phyloP scores from a whole-genome alignment of 495 filamentous ascomycete species.

The Cenococcum geophilum region DNA sequence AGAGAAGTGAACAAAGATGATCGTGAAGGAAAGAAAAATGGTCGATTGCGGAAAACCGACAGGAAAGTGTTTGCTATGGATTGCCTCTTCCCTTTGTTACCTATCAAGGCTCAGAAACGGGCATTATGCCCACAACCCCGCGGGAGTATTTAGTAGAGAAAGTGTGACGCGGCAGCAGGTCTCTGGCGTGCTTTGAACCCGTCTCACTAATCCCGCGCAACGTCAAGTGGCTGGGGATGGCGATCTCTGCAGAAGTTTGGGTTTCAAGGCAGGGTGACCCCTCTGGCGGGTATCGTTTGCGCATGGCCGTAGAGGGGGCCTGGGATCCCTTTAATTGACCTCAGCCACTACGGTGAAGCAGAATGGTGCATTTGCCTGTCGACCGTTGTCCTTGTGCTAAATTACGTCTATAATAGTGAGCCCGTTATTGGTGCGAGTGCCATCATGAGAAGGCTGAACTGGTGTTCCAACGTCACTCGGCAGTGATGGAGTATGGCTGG shows the following conservation, averaged over 20 bases:
- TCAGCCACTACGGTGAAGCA: background rate
- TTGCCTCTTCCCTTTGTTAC: background rate
- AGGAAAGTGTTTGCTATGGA: background rate
- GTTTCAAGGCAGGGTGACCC: background rate
- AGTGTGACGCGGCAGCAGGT: background rate
- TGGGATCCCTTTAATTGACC: background rate
- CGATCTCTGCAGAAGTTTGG: background rate
- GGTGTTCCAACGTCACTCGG: no score
- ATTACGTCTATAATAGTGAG: background rate
- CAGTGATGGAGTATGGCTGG: no score
- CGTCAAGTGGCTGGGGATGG: background rate
- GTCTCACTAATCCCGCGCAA: background rate
- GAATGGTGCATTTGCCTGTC: background rate
- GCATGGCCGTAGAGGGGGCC: background rate
- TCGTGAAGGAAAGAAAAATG: no score
- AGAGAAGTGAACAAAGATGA: no score
- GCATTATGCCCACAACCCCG: background rate
- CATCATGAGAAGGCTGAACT: no score
- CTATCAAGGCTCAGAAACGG: background rate
- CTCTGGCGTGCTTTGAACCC: background rate
- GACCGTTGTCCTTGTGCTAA: background rate
- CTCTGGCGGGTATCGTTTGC: background rate
- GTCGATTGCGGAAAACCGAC: no score
- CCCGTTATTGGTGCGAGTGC: background rate
- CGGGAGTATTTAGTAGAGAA: background rate